Evolutionary conservation across 1,284 basidiomycete genomes (phyloP), one percentile per base, ranked within the genome.

Genomic region (Cryptococcus amylolentus): DNA sequence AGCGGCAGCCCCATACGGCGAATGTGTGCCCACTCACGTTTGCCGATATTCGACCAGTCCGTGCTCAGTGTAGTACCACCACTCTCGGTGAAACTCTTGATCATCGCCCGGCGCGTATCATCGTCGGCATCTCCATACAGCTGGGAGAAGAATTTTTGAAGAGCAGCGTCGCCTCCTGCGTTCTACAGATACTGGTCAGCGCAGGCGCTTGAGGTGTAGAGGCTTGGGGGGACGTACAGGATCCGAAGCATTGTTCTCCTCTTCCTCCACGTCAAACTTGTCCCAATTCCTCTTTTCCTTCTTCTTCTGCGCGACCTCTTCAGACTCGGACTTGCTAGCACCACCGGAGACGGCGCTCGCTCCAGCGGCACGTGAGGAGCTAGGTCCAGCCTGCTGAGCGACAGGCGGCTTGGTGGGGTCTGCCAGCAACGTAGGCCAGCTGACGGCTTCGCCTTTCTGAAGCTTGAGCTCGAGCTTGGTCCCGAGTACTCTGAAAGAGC

Each of bases 51-150:
- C 5, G 84, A 84, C 93, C 93, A 97, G 75, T 96, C 91, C 0
- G 93, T 97, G 78, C 89, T 92, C 45, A 97, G 80, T 0, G 90
- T 87, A 8, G 93, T 97, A 3, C 93, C 91, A 7, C 90, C 90
- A 64, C 88, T 91, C 79, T 95, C 91, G 56, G 83, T 82, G 73
- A 89, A 96, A 72, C 89, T 92, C 83, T 97, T 97, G 85, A 96
- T 86, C 91, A 97, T 97, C 0, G 93, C 94, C 41, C 86, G 83
- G 67, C 82, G 84, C 4, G 91, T 91, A 68, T 96, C 89, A 0
- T 91, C 88, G 69, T 95, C 91, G 12, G 91, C 88, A 69, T 88
- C 87, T 3, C 81, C 81, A 69, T 88, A 97, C 57, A 97, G 84
- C 78, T 72, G 67, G 28, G 77, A 70, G 61, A 81, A 81, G 46